phyloP scores from a whole-genome alignment of 2,329 filamentous ascomycete genomes.

The Pseudofabraea citricarpa region DNA sequence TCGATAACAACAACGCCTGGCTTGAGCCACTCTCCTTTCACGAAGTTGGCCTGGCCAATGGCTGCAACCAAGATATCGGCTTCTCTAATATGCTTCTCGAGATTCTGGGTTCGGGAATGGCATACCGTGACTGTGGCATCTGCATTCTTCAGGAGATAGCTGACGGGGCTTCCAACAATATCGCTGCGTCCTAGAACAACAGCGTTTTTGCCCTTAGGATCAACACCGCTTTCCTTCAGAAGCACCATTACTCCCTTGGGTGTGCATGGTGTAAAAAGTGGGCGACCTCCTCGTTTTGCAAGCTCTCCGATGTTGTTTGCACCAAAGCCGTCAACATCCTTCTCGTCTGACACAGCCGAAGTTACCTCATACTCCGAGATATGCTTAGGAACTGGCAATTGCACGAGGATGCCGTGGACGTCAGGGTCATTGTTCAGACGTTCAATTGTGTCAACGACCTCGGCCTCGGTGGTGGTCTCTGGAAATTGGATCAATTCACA shows the following conservation, averaged over 20 bases:
- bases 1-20: slow-evolving; percentile 93
- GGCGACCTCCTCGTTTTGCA: slow-evolving; percentile 87
- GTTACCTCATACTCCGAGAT: slow-evolving; percentile 89
- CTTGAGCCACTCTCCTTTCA: slow-evolving; percentile 96
- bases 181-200: slow-evolving; percentile 94
- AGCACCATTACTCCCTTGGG: slow-evolving; percentile 96
- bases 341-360: slow-evolving; percentile 84
- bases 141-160: slow-evolving; percentile 90
- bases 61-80: slow-evolving; percentile 91
- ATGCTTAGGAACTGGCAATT: slow-evolving; percentile 83
- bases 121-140: slow-evolving; percentile 96
- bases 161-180: slow-evolving; percentile 95
- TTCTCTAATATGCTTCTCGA: slow-evolving; percentile 69
- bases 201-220: slow-evolving; percentile 84
- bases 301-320: slow-evolving; percentile 93
- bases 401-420: slow-evolving; percentile 90
- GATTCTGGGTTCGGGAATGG: slow-evolving; percentile 78
- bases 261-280: slow-evolving; percentile 90
- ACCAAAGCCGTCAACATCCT: slow-evolving; percentile 97
- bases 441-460: slow-evolving; percentile 78
- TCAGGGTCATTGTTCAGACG: slow-evolving; percentile 79
- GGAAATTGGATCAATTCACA: slow-evolving; percentile 84
- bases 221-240: slow-evolving; percentile 75
- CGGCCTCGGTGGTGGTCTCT: slow-evolving; percentile 74
- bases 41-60: slow-evolving; percentile 80